phyloP scores from a whole-genome alignment of 805 yeast species.

The Saccharomyces cerevisiae region DNA sequence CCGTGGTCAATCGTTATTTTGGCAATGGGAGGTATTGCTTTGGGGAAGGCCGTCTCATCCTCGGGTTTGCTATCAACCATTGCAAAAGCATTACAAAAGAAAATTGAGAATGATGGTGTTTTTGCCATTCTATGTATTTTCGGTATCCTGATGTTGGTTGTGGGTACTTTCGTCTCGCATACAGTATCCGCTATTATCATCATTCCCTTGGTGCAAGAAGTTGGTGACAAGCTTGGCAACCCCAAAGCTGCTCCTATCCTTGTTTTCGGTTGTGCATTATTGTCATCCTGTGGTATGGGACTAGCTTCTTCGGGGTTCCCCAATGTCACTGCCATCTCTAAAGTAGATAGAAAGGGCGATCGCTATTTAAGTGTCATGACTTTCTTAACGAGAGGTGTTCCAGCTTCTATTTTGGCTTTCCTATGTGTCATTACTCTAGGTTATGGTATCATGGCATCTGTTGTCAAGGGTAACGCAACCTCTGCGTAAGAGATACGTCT shows the following conservation, averaged over 20 bases:
- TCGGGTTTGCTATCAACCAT: slow-evolving; percentile 76
- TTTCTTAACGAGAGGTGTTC: slow-evolving; percentile 83
- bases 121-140: slow-evolving; percentile 68
- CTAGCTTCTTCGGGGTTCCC: slow-evolving; percentile 94
- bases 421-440: slow-evolving; percentile 66
- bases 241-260: slow-evolving; percentile 55
- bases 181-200: slow-evolving; percentile 91
- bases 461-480: slow-evolving; percentile 8
- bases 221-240: slow-evolving; percentile 59
- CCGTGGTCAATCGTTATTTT: slow-evolving; percentile 89
- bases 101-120: slow-evolving; percentile 52
- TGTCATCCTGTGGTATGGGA: slow-evolving; percentile 92
- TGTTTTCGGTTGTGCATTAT: slow-evolving; percentile 39
- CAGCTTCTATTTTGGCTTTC: slow-evolving; percentile 68
- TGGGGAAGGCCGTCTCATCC: slow-evolving; percentile 86
- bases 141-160: slow-evolving; percentile 67
- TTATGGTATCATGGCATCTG: slow-evolving; percentile 52
- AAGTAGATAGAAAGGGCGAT: slow-evolving; percentile 80
- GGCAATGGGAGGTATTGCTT: slow-evolving; percentile 93
- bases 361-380: slow-evolving; percentile 74
- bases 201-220: slow-evolving; percentile 77
- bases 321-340: slow-evolving; percentile 88
- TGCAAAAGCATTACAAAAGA: slow-evolving; percentile 55
- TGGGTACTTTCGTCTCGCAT: slow-evolving; percentile 90
- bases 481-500: background rate